Evolutionary conservation across 768 basidiomycete genomes (phyloP).

Genomic region (Mycena rebaudengoi): DNA sequence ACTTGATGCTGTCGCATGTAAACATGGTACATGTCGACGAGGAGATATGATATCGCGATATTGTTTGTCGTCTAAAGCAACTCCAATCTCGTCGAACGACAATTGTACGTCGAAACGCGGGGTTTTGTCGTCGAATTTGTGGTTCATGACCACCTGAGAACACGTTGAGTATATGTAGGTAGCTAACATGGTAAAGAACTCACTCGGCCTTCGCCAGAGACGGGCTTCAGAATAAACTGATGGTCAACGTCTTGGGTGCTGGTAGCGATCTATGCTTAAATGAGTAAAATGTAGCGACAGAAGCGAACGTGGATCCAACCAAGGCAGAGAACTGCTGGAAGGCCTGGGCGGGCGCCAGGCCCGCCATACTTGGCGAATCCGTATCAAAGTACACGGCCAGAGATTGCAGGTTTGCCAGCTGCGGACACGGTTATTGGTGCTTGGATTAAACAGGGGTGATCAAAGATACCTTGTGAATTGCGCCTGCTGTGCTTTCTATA

Average conservation of each 20-base stretch:
- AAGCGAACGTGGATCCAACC: conserved; percentile 57
- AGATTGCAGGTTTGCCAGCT: conserved; percentile 89
- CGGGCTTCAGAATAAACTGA: conserved; percentile 95
- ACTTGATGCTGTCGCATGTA: conserved; percentile 88
- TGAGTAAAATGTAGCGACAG: background rate
- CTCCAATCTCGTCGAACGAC: conserved; percentile 91
- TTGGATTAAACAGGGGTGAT: background rate
- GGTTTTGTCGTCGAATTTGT: conserved; percentile 72
- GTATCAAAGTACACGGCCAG: conserved; percentile 96
- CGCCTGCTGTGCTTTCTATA: conserved; percentile 87
- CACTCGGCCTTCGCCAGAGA: conserved; percentile 93
- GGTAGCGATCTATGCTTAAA: conserved; percentile 49
- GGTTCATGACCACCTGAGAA: conserved; percentile 82
- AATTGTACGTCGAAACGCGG: conserved; percentile 91
- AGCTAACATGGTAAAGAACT: conserved; percentile 37
- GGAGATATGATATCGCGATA: conserved; percentile 92
- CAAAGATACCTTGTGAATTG: conserved; percentile 82
- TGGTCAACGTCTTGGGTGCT: conserved; percentile 66
- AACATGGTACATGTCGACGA: conserved; percentile 97
- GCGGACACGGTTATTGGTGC: background rate
- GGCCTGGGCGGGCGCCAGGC: conserved; percentile 68
- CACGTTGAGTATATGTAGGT: conserved; percentile 4
- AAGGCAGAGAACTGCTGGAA: conserved; percentile 78
- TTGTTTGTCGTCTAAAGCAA: conserved; percentile 91
- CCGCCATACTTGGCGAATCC: conserved; percentile 83